Conservation (phyloP, 2,329 filamentous ascomycete species). For the Sarocladium strictum region DNA sequence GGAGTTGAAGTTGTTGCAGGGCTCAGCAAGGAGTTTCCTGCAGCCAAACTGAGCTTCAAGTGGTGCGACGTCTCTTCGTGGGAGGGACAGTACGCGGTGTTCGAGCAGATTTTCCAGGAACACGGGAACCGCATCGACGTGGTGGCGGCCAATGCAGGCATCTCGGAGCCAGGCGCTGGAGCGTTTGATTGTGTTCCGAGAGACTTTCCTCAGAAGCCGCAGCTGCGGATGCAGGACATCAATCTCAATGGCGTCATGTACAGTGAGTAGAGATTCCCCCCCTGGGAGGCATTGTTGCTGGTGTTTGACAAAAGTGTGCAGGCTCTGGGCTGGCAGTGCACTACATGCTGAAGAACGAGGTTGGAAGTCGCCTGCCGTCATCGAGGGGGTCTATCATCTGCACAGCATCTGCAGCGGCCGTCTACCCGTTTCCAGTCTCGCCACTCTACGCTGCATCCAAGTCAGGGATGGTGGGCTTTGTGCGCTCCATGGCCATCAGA, state of each 20-base stretch:
- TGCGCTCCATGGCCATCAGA: neutral
- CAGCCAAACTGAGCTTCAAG: neutral
- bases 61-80: slow-evolving; percentile 3
- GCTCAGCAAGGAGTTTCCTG: neutral
- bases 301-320: too few species aligned
- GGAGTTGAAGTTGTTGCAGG: neutral
- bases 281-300: too few species aligned
- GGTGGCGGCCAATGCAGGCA: neutral
- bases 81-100: slow-evolving; percentile 2
- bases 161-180: neutral
- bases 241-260: neutral
- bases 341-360: slow-evolving; percentile 4
- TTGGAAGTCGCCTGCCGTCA: neutral
- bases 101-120: neutral
- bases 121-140: slow-evolving; percentile 3
- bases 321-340: neutral
- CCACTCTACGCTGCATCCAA: neutral
- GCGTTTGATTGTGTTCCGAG: neutral
- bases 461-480: neutral
- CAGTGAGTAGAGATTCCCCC: too few species aligned
- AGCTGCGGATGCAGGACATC: slow-evolving; percentile 1
- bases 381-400: slow-evolving; percentile 1
- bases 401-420: neutral
- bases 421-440: slow-evolving; percentile 3
- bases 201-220: neutral